Base-by-base conservation (phyloP, 306 rosid genomes). In the Malus orientalis region DNA sequence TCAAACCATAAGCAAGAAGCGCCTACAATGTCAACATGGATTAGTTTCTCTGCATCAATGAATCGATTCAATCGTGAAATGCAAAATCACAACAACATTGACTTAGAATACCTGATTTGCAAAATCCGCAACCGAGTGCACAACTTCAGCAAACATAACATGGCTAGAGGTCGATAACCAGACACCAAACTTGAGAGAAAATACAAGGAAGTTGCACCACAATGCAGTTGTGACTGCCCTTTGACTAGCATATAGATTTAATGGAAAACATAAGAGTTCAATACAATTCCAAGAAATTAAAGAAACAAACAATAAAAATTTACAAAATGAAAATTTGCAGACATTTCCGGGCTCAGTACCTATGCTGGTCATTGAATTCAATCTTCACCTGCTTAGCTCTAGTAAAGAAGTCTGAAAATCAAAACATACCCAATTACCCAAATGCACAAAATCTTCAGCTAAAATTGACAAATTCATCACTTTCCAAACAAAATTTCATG, bases 131-230 rank as follows among this genome's bases (percentile, higher is more conserved):
- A 88, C 84, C 0, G 98, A 96, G 68, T 93, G 99, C 76, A 93
- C 88, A 64, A 89, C 94, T 88, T 96, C 99, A 33, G 99, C 98
- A 65, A 96, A 67, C 89, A 96, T 86, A 63, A 96, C 98, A 89
- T 96, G 99, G 70, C 99, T 96, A 36, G 98, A 87, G 64, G 98
- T 86, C 20, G 83, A 58, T 5, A 87, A 79, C 98, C 96, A 96
- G 49, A 96, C 98, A 27, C 96, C 97, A 79, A 96, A 88, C 70
- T 96, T 96, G 82, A 96, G 96, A n/a, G 99, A 92, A 85, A 96
- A 96, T 62, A 96, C 99, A 62, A 96, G 97, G 77, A 96, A 91
- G 81, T 96, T 96, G 90, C 99, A 96, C 97, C 98, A 92, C 84
- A 93, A 78, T 65, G 99, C 99, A 67, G 98, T 96, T 27, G 87